Evolutionary conservation across 2,329 filamentous ascomycete genomes (phyloP).

Genomic region (Fulvia fulva): DNA sequence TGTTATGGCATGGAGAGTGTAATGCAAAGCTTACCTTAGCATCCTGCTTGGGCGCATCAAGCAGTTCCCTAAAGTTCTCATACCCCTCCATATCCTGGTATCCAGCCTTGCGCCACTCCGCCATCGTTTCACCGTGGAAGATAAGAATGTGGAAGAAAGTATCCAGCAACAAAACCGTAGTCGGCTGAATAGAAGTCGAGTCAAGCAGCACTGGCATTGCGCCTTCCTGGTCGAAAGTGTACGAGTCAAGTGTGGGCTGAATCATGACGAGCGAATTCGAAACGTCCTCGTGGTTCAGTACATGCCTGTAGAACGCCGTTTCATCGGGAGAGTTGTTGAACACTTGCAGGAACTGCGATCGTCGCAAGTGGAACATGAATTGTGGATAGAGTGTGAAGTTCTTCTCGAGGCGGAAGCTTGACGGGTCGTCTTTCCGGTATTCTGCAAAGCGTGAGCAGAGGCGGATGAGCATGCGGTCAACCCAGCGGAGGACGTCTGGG

Average conservation of each 20-base stretch:
- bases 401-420: slow-evolving; percentile 94
- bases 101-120: slow-evolving; percentile 95
- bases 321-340: slow-evolving; percentile 99
- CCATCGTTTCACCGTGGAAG: slow-evolving; percentile 97
- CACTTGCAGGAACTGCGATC: slow-evolving; percentile 95
- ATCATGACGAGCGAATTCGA: slow-evolving; percentile 98
- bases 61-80: slow-evolving; percentile 83
- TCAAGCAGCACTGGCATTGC: slow-evolving; percentile 91
- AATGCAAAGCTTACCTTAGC: slow-evolving; percentile 64
- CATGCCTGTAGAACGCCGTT: slow-evolving; percentile 97
- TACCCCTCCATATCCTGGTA: slow-evolving; percentile 98
- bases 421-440: slow-evolving; percentile 96
- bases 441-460: slow-evolving; percentile 95
- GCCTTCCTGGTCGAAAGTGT: slow-evolving; percentile 93
- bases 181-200: slow-evolving; percentile 91
- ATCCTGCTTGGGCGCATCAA: slow-evolving; percentile 94
- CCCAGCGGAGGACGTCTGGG: slow-evolving; percentile 96
- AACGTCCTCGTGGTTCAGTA: slow-evolving; percentile 95
- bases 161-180: slow-evolving; percentile 88
- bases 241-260: slow-evolving; percentile 93
- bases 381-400: slow-evolving; percentile 99
- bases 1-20: not conserved
- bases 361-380: slow-evolving; percentile 98
- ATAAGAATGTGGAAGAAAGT: slow-evolving; percentile 99
- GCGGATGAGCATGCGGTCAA: slow-evolving; percentile 96